A percentile compares a stretch with the other conserved stretches of the same genome.
phyloP scores from a whole-genome alignment of 371 early-diverging fungal species.

The Mortierella sp. region DNA sequence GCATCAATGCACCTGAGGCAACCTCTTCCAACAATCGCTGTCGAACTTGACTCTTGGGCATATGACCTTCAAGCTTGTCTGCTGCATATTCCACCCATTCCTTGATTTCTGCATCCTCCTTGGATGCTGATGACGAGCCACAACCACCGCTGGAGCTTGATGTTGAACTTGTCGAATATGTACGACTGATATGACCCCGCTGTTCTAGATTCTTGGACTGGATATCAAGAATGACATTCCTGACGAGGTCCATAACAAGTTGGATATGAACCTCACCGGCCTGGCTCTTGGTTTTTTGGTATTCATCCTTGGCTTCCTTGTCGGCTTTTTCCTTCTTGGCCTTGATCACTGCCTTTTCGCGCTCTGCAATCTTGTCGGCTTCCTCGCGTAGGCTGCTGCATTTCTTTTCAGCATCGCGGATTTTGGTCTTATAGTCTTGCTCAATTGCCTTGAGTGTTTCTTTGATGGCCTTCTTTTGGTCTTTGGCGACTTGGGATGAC shows the following conservation, averaged over 20 bases:
- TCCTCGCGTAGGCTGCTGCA: conserved; percentile 25
- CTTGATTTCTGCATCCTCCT: conserved; percentile 42
- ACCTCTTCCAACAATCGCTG: conserved; percentile 44
- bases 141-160: not conserved
- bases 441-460: conserved; percentile 32
- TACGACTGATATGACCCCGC: not conserved
- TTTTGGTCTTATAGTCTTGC: conserved; percentile 26
- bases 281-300: conserved; percentile 15
- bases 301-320: conserved; percentile 35
- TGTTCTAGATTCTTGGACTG: conserved; percentile 26
- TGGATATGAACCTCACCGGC: conserved; percentile 24
- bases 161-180: conserved; percentile 8
- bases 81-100: conserved; percentile 51
- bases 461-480: conserved; percentile 16
- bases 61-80: conserved; percentile 27
- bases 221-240: conserved; percentile 31
- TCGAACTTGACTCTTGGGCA: conserved; percentile 26
- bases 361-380: conserved; percentile 32
- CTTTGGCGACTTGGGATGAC: conserved; percentile 10
- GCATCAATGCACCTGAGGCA: conserved; percentile 24
- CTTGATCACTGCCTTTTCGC: conserved; percentile 23
- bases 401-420: conserved; percentile 42
- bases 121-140: not conserved
- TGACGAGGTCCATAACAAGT: conserved; percentile 29
- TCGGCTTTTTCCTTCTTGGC: conserved; percentile 23